Percentiles rank a stretch among this genome's conserved stretches.
Conservation (phyloP, 148 eudicot species). For the Persicaria maculosa region DNA sequence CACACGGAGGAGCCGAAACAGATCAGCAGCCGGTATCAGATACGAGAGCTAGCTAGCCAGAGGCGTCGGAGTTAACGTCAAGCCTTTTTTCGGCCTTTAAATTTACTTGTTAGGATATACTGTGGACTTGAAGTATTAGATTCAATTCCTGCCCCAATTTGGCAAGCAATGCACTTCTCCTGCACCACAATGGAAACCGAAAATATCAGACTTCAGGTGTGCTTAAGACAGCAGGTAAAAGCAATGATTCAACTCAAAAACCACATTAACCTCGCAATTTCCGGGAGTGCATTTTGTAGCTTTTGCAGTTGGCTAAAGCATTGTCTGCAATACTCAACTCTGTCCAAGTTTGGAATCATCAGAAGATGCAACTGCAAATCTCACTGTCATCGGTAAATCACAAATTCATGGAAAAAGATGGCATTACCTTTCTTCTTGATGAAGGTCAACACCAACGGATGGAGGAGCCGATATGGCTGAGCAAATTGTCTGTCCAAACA, state of each 20-base stretch:
- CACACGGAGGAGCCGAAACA: no score
- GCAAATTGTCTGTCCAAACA: slow-evolving; percentile 57
- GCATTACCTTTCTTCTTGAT: slow-evolving; percentile 79
- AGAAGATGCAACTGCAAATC: slow-evolving; percentile 7
- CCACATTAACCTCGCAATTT: slow-evolving; percentile 43
- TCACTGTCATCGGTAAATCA: neutral
- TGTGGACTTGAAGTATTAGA: slow-evolving; percentile 54
- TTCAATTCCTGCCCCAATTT: slow-evolving; percentile 59
- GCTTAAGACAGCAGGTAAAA: neutral
- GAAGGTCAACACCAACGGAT: slow-evolving; percentile 76
- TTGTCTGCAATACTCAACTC: slow-evolving; percentile 68
- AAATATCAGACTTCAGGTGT: no score
- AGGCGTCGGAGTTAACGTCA: no score
- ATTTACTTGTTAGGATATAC: slow-evolving; percentile 11
- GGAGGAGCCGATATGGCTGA: slow-evolving; percentile 78
- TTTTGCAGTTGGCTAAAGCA: slow-evolving; percentile 61
- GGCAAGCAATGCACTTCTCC: slow-evolving; percentile 67
- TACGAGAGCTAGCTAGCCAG: no score
- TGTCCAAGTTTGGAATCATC: slow-evolving; percentile 16
- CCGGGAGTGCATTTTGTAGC: slow-evolving; percentile 53
- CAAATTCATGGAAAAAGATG: neutral
- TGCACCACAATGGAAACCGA: slow-evolving; percentile 17
- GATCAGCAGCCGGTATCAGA: no score
- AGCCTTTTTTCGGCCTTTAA: neutral
- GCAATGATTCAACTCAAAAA: neutral